Conservation (phyloP, 176 grass and related monocot genomes). For the Musa acuminata region DNA sequence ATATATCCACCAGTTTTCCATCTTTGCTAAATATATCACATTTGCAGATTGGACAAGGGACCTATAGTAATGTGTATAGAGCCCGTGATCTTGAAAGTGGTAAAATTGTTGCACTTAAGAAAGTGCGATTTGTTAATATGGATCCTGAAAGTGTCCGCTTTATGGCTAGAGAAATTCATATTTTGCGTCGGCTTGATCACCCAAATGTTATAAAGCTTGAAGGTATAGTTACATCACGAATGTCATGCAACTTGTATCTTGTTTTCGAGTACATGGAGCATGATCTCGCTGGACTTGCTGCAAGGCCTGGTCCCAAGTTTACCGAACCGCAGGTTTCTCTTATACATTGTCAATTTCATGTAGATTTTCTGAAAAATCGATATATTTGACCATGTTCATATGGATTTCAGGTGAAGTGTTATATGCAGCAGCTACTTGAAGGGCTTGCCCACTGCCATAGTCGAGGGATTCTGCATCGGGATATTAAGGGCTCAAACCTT, state of each 20-base stretch:
- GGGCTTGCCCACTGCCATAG: conserved; percentile 6
- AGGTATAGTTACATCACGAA: not conserved
- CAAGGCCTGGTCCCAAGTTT: conserved; percentile 6
- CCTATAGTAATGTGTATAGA: conserved; percentile 65
- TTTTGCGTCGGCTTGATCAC: conserved; percentile 6
- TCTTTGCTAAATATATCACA: not conserved
- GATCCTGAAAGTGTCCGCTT: conserved; percentile 8
- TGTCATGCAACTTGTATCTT: conserved; percentile 3
- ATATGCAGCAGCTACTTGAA: conserved; percentile 1
- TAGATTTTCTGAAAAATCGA: not conserved
- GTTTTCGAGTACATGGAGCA: conserved; percentile 11
- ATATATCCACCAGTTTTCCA: not conserved
- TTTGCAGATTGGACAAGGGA: conserved; percentile 10
- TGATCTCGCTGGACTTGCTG: conserved; percentile 7
- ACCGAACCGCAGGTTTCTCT: conserved; percentile 5
- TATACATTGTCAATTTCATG: not conserved
- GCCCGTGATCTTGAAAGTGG: not conserved
- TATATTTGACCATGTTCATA: not conserved
- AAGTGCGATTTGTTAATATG: conserved; percentile 15
- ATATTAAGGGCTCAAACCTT: conserved; percentile 10
- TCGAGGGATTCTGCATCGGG: conserved; percentile 6
- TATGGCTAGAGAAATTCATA: conserved; percentile 9
- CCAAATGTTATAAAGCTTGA: conserved; percentile 13
- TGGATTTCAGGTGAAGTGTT: conserved; percentile 2
- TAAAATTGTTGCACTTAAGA: conserved; percentile 11